Conservation (phyloP, 139 green algal species). For the Chlorella sp. region DNA sequence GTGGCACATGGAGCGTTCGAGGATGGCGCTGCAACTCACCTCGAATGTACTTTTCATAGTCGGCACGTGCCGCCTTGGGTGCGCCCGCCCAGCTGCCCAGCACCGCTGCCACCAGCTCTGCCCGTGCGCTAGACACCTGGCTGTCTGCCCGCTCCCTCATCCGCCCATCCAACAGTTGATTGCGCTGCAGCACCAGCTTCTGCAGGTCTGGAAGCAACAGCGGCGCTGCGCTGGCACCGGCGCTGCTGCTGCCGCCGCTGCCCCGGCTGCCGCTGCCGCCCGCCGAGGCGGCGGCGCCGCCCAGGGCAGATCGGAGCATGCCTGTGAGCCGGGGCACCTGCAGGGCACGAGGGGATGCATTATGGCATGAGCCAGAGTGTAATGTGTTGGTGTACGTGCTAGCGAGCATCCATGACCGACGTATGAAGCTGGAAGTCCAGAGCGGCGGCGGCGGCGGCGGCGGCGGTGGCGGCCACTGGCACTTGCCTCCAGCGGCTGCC, state of each 20-base stretch:
- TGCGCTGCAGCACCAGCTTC: conserved; percentile 37
- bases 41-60: conserved; percentile 68
- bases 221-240: conserved; percentile 32
- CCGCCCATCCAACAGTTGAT: conserved; percentile 27
- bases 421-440: too few species aligned
- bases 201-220: conserved; percentile 16
- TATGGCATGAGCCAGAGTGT: not conserved
- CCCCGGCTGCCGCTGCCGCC: not conserved
- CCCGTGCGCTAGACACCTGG: conserved; percentile 5
- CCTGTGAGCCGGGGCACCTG: conserved; percentile 41
- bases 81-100: conserved; percentile 48
- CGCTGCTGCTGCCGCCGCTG: conserved; percentile 27
- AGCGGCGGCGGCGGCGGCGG: not conserved
- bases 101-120: conserved; percentile 24
- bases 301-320: conserved; percentile 57
- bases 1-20: too few species aligned
- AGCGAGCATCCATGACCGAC: not conserved
- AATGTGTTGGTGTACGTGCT: not conserved
- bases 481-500: conserved; percentile 5
- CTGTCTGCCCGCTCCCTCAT: conserved; percentile 8
- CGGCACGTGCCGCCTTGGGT: conserved; percentile 59
- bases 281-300: conserved; percentile 35
- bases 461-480: not conserved
- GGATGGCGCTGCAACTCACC: too few species aligned
- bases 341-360: not conserved